Evolutionary conservation across 163 green algal species (phyloP).

Genomic region (Prototheca cutis): DNA sequence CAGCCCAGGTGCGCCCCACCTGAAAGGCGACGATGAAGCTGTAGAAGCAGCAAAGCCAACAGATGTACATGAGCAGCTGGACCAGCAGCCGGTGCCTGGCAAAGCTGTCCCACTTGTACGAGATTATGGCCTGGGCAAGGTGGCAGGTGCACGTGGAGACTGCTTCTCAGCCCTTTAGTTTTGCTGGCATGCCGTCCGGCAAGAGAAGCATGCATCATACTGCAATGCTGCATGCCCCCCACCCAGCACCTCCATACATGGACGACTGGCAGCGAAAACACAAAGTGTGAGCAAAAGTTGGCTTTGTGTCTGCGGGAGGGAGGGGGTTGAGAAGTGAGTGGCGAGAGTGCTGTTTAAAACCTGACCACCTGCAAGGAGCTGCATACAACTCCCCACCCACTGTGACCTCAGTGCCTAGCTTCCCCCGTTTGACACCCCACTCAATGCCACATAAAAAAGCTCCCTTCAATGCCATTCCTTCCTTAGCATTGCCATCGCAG

Average conservation of each 20-base stretch:
- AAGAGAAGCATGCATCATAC: background rate
- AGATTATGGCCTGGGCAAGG: conserved; percentile 21
- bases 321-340: too few relatives aligned
- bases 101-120: conserved; percentile 14
- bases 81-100: conserved; percentile 8
- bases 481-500: too few relatives aligned
- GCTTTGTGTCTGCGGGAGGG: conserved; percentile 12
- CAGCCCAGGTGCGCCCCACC: too few relatives aligned
- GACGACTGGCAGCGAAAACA: conserved; percentile 18
- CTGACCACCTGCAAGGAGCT: too few relatives aligned
- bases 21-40: conserved; percentile 19
- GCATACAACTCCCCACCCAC: too few relatives aligned
- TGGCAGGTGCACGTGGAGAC: too few relatives aligned
- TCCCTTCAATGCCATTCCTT: too few relatives aligned
- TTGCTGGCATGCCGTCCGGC: background rate
- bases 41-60: conserved; percentile 7
- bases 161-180: background rate
- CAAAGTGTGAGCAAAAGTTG: conserved; percentile 7
- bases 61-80: conserved; percentile 12
- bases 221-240: too few relatives aligned
- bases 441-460: too few relatives aligned
- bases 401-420: too few relatives aligned
- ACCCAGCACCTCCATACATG: conserved; percentile 1
- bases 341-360: too few relatives aligned
- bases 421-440: too few relatives aligned